Evolutionary conservation across 352 stramenopile species (phyloP), one percentile per base, ranked within the genome.

Genomic region (Globisporangium parvum): DNA sequence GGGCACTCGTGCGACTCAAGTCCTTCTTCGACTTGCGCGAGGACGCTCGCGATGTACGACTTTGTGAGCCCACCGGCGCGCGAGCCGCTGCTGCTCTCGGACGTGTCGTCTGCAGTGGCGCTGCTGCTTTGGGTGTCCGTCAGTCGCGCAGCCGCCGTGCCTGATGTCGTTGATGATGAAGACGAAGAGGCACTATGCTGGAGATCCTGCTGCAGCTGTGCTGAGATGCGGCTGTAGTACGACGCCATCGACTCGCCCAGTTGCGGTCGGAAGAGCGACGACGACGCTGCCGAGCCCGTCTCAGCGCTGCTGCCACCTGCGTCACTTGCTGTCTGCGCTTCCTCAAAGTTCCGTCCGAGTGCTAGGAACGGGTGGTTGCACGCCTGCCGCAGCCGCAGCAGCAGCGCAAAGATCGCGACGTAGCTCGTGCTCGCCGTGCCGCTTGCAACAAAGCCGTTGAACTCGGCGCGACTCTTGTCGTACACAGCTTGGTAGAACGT

Each of bases 331-430:
- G 52, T 51, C 41, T 72, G 53, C 10, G 64, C 63, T 51, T 85
- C 65, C 31, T 91, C 69, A 11, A 79, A 72, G 52, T 88, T 60
- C 26, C 82, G 75, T 14, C 84, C 80, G 2, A 95, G 66, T 1
- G 88, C 87, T 3, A 97, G 69, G 44, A 96, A 85, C 31, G 89
- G 89, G 51, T 96, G 87, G 70, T 97, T 71, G 46, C 89, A 97
- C 15, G 89, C 89, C 69, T 97, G 89, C 9, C 89, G 84, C 6
- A 97, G 73, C 1, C 87, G 77, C 47, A 96, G 53, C 47, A 97
- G 63, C 24, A 97, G 66, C 20, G 87, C 83, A 35, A 97, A 92
- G 56, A 97, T 96, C 17, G 79, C 85, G 6, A 93, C 75, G 56
- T 97, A 97, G 55, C 82, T 96, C 18, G 71, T 75, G 47, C 70